A percentile compares a stretch with the other conserved stretches of the same genome.
Conservation (phyloP, 352 stramenopile genomes). For the Phytophthora cactorum region DNA sequence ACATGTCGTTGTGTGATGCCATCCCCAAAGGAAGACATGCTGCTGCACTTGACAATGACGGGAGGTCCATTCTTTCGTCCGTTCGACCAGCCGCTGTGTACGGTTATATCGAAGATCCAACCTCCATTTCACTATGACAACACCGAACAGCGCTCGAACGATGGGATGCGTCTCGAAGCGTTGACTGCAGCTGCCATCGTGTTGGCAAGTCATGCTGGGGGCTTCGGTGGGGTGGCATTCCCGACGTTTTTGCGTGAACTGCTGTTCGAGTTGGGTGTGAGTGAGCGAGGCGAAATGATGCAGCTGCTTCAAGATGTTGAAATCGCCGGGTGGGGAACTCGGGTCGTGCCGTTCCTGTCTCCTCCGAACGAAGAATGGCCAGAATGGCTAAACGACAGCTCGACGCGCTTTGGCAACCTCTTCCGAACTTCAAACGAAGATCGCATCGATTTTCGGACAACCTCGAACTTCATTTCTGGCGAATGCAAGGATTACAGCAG, state of each 20-base stretch:
- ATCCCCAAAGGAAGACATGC: not conserved
- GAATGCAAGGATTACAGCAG: not conserved
- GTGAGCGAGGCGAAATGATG: not conserved
- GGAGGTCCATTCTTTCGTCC: not conserved
- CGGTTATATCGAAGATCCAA: not conserved
- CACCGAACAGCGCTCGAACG: no score
- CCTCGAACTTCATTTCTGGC: not conserved
- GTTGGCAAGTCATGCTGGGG: conserved; percentile 1
- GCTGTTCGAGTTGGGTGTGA: no score
- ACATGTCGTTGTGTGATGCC: not conserved
- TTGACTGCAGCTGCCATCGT: not conserved
- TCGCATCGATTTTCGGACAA: not conserved
- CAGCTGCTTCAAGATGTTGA: conserved; percentile 1
- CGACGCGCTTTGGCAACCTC: conserved; percentile 5
- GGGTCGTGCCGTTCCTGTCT: conserved; percentile 2
- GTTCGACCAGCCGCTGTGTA: not conserved
- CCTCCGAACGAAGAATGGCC: not conserved
- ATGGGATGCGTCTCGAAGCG: not conserved
- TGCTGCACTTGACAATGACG: conserved; percentile 5
- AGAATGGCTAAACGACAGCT: no score
- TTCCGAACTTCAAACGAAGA: not conserved
- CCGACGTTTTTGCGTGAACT: not conserved
- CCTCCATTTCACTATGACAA: no score
- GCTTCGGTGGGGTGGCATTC: not conserved
- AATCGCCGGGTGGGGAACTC: not conserved